Evolutionary conservation across 78 protist genomes (phyloP), one percentile per base, ranked within the genome.

Genomic region (Dictyostelium citrinum): DNA sequence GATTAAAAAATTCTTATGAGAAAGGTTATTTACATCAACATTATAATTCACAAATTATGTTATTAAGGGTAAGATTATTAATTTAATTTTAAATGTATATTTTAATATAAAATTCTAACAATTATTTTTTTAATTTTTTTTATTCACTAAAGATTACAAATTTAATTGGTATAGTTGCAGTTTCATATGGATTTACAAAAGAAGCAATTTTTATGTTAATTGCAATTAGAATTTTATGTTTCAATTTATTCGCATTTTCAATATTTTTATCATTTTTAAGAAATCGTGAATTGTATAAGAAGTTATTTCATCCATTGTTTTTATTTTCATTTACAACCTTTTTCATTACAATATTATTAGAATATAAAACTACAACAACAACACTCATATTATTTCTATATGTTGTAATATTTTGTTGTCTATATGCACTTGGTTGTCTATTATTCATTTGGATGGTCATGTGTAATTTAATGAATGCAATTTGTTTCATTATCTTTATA

Each of bases 101-200:
- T 37, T 37, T 37, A 3, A 37, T 37, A 37, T 37, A 37, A 37
- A 37, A 37, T 37, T 37, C 41, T 37, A 37, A 39, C 5, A 39
- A 39, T 39, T 39, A 39, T 39, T 39, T 5, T 39, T 39, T 1
- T 46, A 31, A 29, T 49, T 49, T 5, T 68, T 51, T 8, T 39
- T 33, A 37, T 43, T 51, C 31, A 22, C n/a, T 9, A 46, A 74
- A 84, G 93, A 67, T 78, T 22, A 78, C 93, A 51, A 88, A 88
- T 78, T 64, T 88, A 49, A 78, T 88, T 12, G 93, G 93, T 31
- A 67, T 88, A n/a, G 24, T 78, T 3, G 46, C 80, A 29, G 85
- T 88, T 43, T 88, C 93, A 68, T 88, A 88, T 88, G 93, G 93
- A 12, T 79, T 88, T 68, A 68, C 85, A 39, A 88, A 88, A 46